Evolutionary conservation across 805 yeast genomes (phyloP), one percentile per base, ranked within the genome.

Genomic region (Schizosaccharomyces lindneri): DNA sequence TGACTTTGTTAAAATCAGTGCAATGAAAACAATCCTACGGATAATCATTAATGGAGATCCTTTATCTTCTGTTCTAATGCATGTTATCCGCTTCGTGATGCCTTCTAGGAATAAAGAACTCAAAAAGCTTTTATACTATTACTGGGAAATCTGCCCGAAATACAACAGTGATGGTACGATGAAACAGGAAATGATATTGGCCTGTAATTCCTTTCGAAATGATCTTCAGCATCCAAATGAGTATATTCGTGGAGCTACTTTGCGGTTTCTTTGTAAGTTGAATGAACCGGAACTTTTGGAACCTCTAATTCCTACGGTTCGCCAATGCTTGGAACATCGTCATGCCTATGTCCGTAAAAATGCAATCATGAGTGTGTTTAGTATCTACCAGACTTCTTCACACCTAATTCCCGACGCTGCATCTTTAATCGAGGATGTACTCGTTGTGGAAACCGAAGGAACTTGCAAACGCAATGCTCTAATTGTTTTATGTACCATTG

Each of bases 221-320:
- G 99, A 93, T 71, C 79, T 93, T 67, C 97, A 89, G 74, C 98
- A 94, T 74, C 96, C 98, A 61, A 93, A 93, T 76, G 98, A 93
- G 73, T 93, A 84, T 71, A 84, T 93, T 65, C 81, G 97, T 69
- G 99, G 99, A 67, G 87, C 87, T 68, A 90, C 97, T 9, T 77
- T 93, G 72, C 81, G 97, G 69, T 90, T 88, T 72, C 78, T 94
- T 69, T 81, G 90, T 64, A 94, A 93, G 71, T 78, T 93, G 70
- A 84, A 82, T 70, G 97, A 93, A 74, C 84, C 94, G 1, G 98
- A 93, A 72, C 79, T 93, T 65, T 78, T 93, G 70, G 98, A 94
- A 73, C 95, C 97, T 61, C 79, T 93, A 73, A 93, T 93, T 55
- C 96, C 97, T 39, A 83, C 93, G 55, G 89, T 88, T 57, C 81